These are phyloP conservation scores for Caloboletus inedulis DNA, from an alignment of 1,284 basidiomycete species.

Conservation along the genomic window DNA sequence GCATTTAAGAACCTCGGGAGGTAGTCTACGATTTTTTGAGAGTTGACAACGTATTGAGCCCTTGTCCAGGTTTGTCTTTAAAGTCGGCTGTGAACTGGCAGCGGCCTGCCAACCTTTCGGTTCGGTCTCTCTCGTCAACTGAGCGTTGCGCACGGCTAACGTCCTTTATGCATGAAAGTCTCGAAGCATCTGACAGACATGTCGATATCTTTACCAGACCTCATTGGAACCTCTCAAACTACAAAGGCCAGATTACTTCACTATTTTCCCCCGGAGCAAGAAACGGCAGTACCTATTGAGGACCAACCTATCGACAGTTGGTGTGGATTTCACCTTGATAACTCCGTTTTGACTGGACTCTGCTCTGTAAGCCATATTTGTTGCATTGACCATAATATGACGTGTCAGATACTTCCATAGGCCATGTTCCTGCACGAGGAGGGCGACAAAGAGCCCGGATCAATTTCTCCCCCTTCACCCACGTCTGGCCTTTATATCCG, in stretches of 20 bases:
- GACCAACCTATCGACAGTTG: slow-evolving; percentile 75
- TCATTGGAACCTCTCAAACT: slow-evolving; percentile 67
- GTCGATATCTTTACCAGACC: slow-evolving; percentile 56
- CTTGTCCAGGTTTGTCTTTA: slow-evolving; percentile 64
- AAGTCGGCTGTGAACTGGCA: slow-evolving; percentile 77
- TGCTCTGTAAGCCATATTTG: slow-evolving; percentile 58
- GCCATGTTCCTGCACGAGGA: slow-evolving; percentile 73
- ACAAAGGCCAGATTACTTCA: slow-evolving; percentile 86
- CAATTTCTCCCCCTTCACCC: slow-evolving; percentile 66
- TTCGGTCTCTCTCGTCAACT: slow-evolving; percentile 31
- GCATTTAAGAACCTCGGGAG: slow-evolving; percentile 82
- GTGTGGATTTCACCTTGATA: slow-evolving; percentile 83
- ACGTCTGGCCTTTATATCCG: slow-evolving; percentile 86
- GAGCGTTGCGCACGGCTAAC: not conserved
- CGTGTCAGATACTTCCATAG: slow-evolving; percentile 35
- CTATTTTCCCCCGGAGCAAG: slow-evolving; percentile 74
- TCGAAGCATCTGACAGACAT: slow-evolving; percentile 61
- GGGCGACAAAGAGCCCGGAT: slow-evolving; percentile 39
- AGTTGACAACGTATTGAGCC: not conserved
- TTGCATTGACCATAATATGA: not conserved
- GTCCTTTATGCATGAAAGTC: slow-evolving; percentile 37
- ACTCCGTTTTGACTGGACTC: slow-evolving; percentile 85
- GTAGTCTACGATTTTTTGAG: slow-evolving; percentile 37
- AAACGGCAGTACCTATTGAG: slow-evolving; percentile 37
- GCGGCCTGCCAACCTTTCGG: slow-evolving; percentile 86